Evolutionary conservation across 2,329 filamentous ascomycete genomes (phyloP).

Genomic region (Dothidotthia symphoricarpi): DNA sequence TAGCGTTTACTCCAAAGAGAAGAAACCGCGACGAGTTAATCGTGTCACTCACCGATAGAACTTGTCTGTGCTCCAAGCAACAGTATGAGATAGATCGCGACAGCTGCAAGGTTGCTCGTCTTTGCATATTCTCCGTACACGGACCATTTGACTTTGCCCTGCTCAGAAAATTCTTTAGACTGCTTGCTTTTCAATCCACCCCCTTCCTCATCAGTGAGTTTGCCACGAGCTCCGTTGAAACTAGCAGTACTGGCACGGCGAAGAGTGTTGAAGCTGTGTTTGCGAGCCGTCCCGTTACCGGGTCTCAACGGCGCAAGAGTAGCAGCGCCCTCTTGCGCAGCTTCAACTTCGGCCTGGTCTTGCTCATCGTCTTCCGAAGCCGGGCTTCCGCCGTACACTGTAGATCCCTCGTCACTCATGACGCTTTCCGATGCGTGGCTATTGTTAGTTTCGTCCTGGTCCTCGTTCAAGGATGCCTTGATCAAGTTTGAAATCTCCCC

Average conservation of each 20-base stretch:
- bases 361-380: constrained; percentile 52
- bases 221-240: constrained; percentile 81
- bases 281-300: constrained; percentile 57
- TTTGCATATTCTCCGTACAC: constrained; percentile 95
- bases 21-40: constrained; percentile 23
- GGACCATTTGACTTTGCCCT: constrained; percentile 97
- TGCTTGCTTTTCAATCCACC: constrained; percentile 75
- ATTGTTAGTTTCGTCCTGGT: constrained; percentile 45
- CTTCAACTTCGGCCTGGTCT: constrained; percentile 55
- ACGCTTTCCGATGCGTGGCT: constrained; percentile 51
- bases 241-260: constrained; percentile 89
- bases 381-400: constrained; percentile 53
- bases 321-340: constrained; percentile 65
- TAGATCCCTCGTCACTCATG: constrained; percentile 69
- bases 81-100: constrained; percentile 73
- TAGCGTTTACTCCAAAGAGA: constrained; percentile 17
- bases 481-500: constrained; percentile 84
- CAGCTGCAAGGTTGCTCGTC: constrained; percentile 84
- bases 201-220: constrained; percentile 79
- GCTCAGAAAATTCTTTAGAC: constrained; percentile 81
- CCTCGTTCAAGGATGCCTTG: constrained; percentile 65
- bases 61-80: constrained; percentile 78
- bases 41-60: constrained; percentile 64
- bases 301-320: constrained; percentile 73
- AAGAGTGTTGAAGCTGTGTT: constrained; percentile 71